Evolutionary conservation across 2,329 filamentous ascomycete genomes (phyloP).

Genomic region (Verticillium isaacii): DNA sequence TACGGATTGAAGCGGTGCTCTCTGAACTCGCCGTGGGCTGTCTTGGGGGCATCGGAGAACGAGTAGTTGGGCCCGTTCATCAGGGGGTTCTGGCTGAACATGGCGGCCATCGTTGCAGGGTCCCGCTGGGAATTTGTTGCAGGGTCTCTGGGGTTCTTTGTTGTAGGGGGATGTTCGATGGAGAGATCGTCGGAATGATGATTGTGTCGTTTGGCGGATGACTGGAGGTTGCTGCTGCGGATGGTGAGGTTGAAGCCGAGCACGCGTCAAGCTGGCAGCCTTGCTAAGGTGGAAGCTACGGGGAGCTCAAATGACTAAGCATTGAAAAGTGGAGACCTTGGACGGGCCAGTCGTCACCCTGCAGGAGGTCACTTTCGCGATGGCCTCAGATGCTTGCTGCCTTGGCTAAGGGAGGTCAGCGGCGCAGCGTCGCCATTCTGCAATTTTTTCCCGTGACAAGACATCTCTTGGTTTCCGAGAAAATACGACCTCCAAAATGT

Average conservation of each 20-base stretch:
- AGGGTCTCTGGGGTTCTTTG: neutral
- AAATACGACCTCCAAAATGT: slow-evolving; percentile 26
- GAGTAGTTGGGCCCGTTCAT: slow-evolving; percentile 68
- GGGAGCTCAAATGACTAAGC: slow-evolving; percentile 39
- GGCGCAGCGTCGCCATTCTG: neutral
- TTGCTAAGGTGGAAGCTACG: slow-evolving; percentile 28
- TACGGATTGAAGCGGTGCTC: slow-evolving; percentile 93
- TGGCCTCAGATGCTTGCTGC: neutral
- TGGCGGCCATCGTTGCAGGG: slow-evolving; percentile 50
- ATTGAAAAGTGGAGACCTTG: slow-evolving; percentile 11
- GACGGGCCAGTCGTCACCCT: slow-evolving; percentile 7
- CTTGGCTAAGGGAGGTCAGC: neutral
- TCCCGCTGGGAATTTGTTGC: slow-evolving; percentile 4
- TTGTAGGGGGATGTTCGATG: neutral
- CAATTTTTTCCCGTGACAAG: neutral
- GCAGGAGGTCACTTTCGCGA: slow-evolving; percentile 4
- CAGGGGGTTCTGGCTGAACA: slow-evolving; percentile 67
- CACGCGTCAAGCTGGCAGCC: slow-evolving; percentile 48
- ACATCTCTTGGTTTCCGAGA: neutral
- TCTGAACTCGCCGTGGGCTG: slow-evolving; percentile 48
- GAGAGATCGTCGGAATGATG: slow-evolving; percentile 4
- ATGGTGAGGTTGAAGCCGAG: slow-evolving; percentile 19
- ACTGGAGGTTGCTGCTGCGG: slow-evolving; percentile 4
- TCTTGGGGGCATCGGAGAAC: slow-evolving; percentile 56
- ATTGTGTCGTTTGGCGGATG: slow-evolving; percentile 9